Conservation (phyloP, 2,329 filamentous ascomycete genomes). For the Alternaria sp. region DNA sequence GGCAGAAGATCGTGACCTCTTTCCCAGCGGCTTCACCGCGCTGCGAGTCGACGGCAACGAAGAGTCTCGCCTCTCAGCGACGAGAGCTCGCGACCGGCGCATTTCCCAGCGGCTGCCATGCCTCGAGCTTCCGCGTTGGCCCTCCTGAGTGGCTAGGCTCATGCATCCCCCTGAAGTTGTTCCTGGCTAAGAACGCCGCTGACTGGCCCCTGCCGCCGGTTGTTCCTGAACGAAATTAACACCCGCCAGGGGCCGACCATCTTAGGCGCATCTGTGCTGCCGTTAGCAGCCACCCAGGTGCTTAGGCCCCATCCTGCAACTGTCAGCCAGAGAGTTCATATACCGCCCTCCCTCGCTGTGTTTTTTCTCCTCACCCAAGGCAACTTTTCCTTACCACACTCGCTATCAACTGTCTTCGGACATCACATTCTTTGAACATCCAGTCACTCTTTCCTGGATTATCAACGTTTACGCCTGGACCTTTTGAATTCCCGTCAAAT, state of each 20-base stretch:
- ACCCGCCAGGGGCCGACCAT: slow-evolving; percentile 38
- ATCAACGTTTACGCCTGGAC: slow-evolving; percentile 32
- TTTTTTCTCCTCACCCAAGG: slow-evolving; percentile 40
- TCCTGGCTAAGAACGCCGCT: slow-evolving; percentile 32
- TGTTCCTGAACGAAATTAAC: slow-evolving; percentile 46
- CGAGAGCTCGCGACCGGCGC: slow-evolving; percentile 68
- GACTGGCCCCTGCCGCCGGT: slow-evolving; percentile 33
- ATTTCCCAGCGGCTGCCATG: slow-evolving; percentile 25
- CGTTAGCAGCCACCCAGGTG: slow-evolving; percentile 18
- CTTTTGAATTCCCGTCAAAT: slow-evolving; percentile 23
- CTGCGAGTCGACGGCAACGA: slow-evolving; percentile 2
- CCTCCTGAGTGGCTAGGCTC: slow-evolving; percentile 28
- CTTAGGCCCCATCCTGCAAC: slow-evolving; percentile 41
- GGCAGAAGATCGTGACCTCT: slow-evolving; percentile 4
- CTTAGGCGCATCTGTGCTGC: slow-evolving; percentile 21
- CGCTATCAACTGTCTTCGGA: slow-evolving; percentile 44
- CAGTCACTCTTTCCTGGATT: slow-evolving; percentile 49
- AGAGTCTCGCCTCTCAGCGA: slow-evolving; percentile 55
- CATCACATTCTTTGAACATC: slow-evolving; percentile 43
- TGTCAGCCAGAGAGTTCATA: slow-evolving; percentile 39
- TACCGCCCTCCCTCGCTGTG: slow-evolving; percentile 26
- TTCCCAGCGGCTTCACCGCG: slow-evolving; percentile 6
- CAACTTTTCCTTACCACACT: slow-evolving; percentile 44
- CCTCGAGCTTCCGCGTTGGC: slow-evolving; percentile 12
- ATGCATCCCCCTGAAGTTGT: slow-evolving; percentile 25